Evolutionary conservation across 2,329 filamentous ascomycete genomes (phyloP).

Genomic region (Sporothrix humicola): DNA sequence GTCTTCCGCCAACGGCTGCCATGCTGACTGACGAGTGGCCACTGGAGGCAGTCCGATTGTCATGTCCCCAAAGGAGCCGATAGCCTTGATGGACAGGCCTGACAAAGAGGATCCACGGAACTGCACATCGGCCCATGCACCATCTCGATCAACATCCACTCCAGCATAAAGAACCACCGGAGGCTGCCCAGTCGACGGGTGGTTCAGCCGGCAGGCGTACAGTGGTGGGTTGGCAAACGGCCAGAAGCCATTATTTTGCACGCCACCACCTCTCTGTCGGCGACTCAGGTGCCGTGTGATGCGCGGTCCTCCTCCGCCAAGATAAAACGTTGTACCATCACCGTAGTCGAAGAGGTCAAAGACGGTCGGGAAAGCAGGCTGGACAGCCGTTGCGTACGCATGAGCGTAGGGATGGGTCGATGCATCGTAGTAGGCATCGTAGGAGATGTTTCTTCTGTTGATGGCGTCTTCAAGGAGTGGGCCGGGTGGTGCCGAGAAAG

Average conservation of each 20-base stretch:
- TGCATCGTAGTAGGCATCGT: background rate
- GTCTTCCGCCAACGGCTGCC: background rate
- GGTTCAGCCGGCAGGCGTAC: slow-evolving; percentile 42
- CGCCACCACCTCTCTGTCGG: background rate
- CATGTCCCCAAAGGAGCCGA: slow-evolving; percentile 28
- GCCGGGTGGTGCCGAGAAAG: background rate
- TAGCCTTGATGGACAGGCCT: background rate
- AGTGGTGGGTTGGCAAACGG: slow-evolving; percentile 39
- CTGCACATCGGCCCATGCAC: slow-evolving; percentile 35
- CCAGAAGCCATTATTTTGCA: background rate
- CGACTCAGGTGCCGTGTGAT: background rate
- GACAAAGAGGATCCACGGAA: background rate
- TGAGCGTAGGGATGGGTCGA: background rate
- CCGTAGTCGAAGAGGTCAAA: slow-evolving; percentile 33
- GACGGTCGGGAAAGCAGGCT: slow-evolving; percentile 31
- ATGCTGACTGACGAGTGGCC: background rate
- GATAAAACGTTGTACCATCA: slow-evolving; percentile 25
- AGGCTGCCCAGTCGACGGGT: slow-evolving; percentile 40
- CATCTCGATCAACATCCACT: slow-evolving; percentile 20
- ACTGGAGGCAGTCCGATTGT: slow-evolving; percentile 42
- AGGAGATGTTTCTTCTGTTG: background rate
- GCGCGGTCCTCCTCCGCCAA: slow-evolving; percentile 26
- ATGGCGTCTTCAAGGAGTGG: background rate
- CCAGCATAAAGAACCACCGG: slow-evolving; percentile 44
- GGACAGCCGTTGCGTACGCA: background rate